A percentile compares a stretch with the other conserved stretches of the same genome.
phyloP scores from a whole-genome alignment of 257 asterid genomes.

The Ajuga chamaepitys region DNA sequence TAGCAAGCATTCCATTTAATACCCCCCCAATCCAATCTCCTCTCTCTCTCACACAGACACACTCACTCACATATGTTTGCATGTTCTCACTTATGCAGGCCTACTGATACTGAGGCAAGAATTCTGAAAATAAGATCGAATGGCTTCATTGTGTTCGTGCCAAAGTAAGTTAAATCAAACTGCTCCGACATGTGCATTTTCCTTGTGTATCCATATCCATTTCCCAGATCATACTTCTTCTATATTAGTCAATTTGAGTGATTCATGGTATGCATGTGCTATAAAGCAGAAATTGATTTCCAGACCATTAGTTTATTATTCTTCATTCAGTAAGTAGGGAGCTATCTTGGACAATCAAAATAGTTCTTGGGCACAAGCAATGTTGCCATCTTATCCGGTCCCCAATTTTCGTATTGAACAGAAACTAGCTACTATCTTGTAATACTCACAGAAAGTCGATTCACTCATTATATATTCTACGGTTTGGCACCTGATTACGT shows the following conservation, averaged over 20 bases:
- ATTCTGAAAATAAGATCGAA: conserved; percentile 82
- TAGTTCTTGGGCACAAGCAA: neutral
- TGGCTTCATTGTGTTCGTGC: conserved; percentile 93
- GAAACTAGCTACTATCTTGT: neutral
- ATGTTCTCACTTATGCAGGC: conserved; percentile 43
- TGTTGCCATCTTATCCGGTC: neutral
- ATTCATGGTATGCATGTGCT: neutral
- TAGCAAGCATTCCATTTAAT: conserved; percentile 16
- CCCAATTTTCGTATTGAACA: neutral
- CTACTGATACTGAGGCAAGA: conserved; percentile 94
- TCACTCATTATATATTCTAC: neutral
- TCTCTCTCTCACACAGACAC: neutral
- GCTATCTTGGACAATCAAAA: neutral
- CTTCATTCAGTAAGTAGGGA: neutral
- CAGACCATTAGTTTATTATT: neutral
- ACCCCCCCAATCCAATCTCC: neutral
- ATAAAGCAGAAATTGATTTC: neutral
- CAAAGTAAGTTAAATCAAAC: conserved; percentile 48
- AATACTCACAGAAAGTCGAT: neutral
- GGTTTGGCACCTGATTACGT: neutral
- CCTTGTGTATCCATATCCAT: neutral
- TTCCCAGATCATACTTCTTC: neutral
- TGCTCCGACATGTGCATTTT: neutral
- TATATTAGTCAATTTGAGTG: neutral
- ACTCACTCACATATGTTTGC: conserved; percentile 3